Evolutionary conservation across 1,284 basidiomycete species (phyloP).

Genomic region (Serendipita sp.): DNA sequence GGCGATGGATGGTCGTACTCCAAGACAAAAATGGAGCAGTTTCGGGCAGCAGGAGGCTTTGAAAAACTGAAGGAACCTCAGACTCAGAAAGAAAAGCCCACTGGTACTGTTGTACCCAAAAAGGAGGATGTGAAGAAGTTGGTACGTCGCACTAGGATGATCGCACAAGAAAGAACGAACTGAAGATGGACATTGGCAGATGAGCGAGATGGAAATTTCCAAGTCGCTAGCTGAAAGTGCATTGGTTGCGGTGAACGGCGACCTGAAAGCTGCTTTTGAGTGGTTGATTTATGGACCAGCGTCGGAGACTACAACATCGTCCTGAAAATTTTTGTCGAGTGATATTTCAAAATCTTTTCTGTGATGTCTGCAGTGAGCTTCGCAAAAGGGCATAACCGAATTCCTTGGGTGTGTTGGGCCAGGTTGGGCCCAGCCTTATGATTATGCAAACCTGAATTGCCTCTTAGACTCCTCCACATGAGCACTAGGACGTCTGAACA

Average conservation of each 20-base stretch:
- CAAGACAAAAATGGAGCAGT: constrained; percentile 3
- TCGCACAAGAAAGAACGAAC: neutral
- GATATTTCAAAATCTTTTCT: neutral
- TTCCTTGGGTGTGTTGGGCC: no score
- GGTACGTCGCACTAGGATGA: neutral
- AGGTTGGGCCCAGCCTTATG: no score
- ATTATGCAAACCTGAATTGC: neutral
- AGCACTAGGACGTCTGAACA: neutral
- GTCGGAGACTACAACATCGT: neutral
- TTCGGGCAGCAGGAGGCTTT: constrained; percentile 1
- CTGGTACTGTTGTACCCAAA: neutral
- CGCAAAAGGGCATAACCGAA: neutral
- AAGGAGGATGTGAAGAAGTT: constrained; percentile 3
- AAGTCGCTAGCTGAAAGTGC: neutral
- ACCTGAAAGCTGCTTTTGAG: neutral
- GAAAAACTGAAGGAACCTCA: neutral
- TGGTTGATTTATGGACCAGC: neutral
- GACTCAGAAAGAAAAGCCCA: neutral
- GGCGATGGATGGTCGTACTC: constrained; percentile 4
- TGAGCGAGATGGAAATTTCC: constrained; percentile 5
- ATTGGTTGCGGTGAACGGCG: neutral
- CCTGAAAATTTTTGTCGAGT: neutral
- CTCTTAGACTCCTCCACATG: neutral
- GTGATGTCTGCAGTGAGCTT: neutral
- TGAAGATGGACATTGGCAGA: neutral